Percentiles rank a stretch among this genome's conserved stretches.
Evolutionary conservation across 371 early-diverging fungal species (phyloP).

Genomic region (Rhizopus sp.): DNA sequence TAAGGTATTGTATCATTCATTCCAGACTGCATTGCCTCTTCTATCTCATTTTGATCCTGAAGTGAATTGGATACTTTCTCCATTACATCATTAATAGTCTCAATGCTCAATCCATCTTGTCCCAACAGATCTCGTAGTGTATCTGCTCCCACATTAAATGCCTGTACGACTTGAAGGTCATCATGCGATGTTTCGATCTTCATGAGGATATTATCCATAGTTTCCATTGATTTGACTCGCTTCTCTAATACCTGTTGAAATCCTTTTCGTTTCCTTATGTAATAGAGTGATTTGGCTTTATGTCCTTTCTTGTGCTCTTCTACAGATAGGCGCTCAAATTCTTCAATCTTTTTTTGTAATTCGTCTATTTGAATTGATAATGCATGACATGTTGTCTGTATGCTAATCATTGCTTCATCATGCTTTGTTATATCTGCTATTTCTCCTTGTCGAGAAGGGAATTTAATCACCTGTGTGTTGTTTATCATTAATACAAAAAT

Average conservation of each 20-base stretch:
- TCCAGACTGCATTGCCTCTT: constrained; percentile 45
- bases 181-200: constrained; percentile 58
- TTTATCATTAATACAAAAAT: background rate
- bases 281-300: constrained; percentile 50
- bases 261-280: constrained; percentile 44
- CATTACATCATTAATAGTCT: constrained; percentile 50
- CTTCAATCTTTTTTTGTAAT: constrained; percentile 43
- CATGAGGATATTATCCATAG: constrained; percentile 54
- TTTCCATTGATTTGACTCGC: constrained; percentile 52
- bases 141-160: constrained; percentile 56
- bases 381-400: constrained; percentile 48
- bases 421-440: constrained; percentile 38
- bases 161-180: constrained; percentile 60
- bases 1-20: constrained; percentile 23
- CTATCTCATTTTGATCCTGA: constrained; percentile 58
- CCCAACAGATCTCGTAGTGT: constrained; percentile 42
- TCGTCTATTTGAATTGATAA: constrained; percentile 50
- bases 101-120: constrained; percentile 38
- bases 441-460: constrained; percentile 26
- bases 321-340: constrained; percentile 27
- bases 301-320: constrained; percentile 30
- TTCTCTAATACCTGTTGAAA: constrained; percentile 44
- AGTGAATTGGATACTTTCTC: constrained; percentile 47
- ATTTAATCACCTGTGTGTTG: constrained; percentile 30
- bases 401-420: constrained; percentile 51